Conservation (phyloP, 495 filamentous ascomycete species). For the Penicillium canariense region DNA sequence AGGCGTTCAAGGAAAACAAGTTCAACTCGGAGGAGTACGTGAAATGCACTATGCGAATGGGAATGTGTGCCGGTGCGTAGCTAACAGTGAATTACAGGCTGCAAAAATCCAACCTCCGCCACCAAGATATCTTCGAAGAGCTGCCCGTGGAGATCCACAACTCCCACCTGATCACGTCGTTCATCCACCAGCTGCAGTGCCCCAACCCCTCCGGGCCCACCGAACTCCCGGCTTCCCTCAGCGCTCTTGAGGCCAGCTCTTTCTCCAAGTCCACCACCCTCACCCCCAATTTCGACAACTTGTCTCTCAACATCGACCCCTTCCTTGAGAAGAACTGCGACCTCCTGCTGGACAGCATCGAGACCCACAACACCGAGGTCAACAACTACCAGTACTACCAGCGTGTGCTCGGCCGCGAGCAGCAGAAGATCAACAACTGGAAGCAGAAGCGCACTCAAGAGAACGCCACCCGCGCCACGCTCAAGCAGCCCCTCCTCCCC, state of each 20-base stretch:
- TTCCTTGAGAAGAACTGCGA: constrained; percentile 99
- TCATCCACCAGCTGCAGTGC: constrained; percentile 81
- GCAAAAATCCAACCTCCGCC: constrained; percentile 86
- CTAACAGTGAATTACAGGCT: constrained; percentile 54
- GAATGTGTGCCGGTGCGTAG: background rate
- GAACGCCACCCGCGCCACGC: constrained; percentile 76
- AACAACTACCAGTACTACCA: constrained; percentile 99
- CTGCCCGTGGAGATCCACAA: constrained; percentile 92
- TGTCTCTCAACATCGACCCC: constrained; percentile 92
- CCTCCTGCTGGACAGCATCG: constrained; percentile 90
- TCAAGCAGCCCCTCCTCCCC: constrained; percentile 84
- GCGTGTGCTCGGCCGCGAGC: constrained; percentile 89
- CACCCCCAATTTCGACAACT: constrained; percentile 79
- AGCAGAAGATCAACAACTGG: constrained; percentile 94
- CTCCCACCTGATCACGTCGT: constrained; percentile 92
- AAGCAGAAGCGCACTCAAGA: constrained; percentile 93
- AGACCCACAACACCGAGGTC: constrained; percentile 94
- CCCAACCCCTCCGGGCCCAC: constrained; percentile 58
- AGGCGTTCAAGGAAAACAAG: constrained; percentile 91
- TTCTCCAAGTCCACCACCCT: constrained; percentile 56
- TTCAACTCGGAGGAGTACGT: constrained; percentile 91
- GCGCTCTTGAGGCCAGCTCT: constrained; percentile 60
- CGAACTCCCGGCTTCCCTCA: constrained; percentile 70
- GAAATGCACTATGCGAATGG: background rate
- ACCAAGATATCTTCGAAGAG: constrained; percentile 91